phyloP scores from a whole-genome alignment of 176 grass and related monocot genomes.

The Dactylis glomerata region DNA sequence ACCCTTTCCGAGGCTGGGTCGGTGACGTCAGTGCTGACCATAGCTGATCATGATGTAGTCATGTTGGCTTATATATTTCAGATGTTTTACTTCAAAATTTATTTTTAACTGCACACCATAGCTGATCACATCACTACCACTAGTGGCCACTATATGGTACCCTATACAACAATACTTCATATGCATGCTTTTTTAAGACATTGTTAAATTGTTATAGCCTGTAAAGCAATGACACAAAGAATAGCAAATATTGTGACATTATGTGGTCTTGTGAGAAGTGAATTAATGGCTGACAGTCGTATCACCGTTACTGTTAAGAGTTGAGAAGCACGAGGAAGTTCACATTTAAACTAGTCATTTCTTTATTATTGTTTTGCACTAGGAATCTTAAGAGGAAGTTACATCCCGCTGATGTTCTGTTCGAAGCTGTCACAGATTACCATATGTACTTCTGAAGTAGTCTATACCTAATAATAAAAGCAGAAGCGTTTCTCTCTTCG shows the following conservation, averaged over 20 bases:
- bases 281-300: background rate
- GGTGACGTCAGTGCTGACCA: no score
- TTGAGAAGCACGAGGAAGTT: background rate
- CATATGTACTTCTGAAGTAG: background rate
- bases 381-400: background rate
- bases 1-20: no score
- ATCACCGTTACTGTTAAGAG: background rate
- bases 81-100: background rate
- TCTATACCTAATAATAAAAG: no score
- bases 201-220: background rate
- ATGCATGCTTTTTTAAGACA: background rate
- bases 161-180: background rate
- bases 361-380: background rate
- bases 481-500: no score
- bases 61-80: background rate
- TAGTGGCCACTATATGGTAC: background rate
- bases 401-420: background rate
- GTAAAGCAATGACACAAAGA: background rate
- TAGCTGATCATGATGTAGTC: no score
- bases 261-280: background rate
- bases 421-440: background rate
- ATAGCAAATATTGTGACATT: background rate
- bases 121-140: background rate
- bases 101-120: background rate
- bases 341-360: background rate